Evolutionary conservation across 1,139 yeast species (phyloP).

Genomic region (Dujonia santamariae): DNA sequence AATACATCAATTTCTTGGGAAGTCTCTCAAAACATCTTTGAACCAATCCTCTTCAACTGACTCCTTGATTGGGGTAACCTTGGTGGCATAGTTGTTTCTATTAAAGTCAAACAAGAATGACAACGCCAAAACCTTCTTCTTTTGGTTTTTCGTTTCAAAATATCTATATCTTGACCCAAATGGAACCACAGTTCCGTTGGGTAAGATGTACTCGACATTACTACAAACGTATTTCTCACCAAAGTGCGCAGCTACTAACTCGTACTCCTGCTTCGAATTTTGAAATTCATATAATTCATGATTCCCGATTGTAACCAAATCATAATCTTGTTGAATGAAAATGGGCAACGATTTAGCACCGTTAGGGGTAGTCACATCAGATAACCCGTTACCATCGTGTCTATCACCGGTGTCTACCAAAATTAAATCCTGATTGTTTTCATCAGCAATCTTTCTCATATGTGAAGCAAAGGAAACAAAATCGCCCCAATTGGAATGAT

Average conservation of each 20-base stretch:
- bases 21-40: slow-evolving; percentile 39
- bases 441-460: slow-evolving; percentile 43
- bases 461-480: slow-evolving; percentile 65
- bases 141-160: slow-evolving; percentile 58
- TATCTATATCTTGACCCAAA: slow-evolving; percentile 68
- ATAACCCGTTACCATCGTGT: slow-evolving; percentile 90
- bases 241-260: slow-evolving; percentile 53
- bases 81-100: slow-evolving; percentile 56
- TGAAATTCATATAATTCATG: slow-evolving; percentile 84
- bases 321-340: slow-evolving; percentile 68
- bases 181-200: slow-evolving; percentile 50
- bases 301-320: slow-evolving; percentile 82
- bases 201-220: slow-evolving; percentile 67
- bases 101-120: slow-evolving; percentile 80
- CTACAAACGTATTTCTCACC: slow-evolving; percentile 71
- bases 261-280: slow-evolving; percentile 64
- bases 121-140: slow-evolving; percentile 57
- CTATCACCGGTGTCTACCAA: slow-evolving; percentile 89
- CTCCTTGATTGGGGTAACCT: slow-evolving; percentile 61
- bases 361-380: slow-evolving; percentile 73
- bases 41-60: slow-evolving; percentile 67
- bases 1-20: slow-evolving; percentile 58
- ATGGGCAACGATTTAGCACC: slow-evolving; percentile 63
- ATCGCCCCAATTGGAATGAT: slow-evolving; percentile 92
- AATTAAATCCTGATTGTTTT: slow-evolving; percentile 56